Evolutionary conservation across 164 flowering plant species (phyloP).

Genomic region (Vitis rotundifolia): DNA sequence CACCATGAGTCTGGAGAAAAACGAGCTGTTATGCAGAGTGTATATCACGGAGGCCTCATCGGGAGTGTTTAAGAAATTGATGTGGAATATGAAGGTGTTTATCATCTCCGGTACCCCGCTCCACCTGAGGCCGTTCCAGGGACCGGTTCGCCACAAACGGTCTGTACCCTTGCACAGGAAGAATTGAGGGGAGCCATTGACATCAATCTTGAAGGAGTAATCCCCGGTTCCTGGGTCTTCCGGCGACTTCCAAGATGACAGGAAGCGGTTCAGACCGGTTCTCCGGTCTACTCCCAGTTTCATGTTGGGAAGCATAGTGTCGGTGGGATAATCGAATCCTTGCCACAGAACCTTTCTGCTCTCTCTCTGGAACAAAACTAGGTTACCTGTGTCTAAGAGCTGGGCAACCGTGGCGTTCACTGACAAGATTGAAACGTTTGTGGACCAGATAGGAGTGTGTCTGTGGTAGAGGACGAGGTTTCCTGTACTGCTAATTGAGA

Average conservation of each 20-base stretch:
- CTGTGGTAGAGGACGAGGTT: slow-evolving; percentile 18
- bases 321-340: slow-evolving; percentile 50
- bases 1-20: slow-evolving; percentile 18
- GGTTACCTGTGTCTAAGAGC: slow-evolving; percentile 44
- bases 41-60: slow-evolving; percentile 17
- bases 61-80: slow-evolving; percentile 12
- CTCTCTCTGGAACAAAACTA: slow-evolving; percentile 20
- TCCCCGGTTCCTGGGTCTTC: slow-evolving; percentile 46
- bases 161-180: slow-evolving; percentile 14
- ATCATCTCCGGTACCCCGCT: slow-evolving; percentile 36
- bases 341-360: slow-evolving; percentile 33
- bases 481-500: slow-evolving; percentile 20
- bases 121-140: slow-evolving; percentile 41
- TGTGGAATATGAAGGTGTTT: slow-evolving; percentile 4
- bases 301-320: slow-evolving; percentile 37
- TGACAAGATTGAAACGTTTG: slow-evolving; percentile 19
- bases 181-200: slow-evolving; percentile 31
- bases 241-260: slow-evolving; percentile 44
- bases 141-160: slow-evolving; percentile 33
- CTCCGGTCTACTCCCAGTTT: slow-evolving; percentile 31
- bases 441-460: slow-evolving; percentile 33
- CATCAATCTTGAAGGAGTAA: slow-evolving; percentile 19
- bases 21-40: background rate
- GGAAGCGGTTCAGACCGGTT: slow-evolving; percentile 28
- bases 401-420: slow-evolving; percentile 4